Evolutionary conservation across 1,284 basidiomycete genomes (phyloP), one percentile per base, ranked within the genome.

Genomic region (Melampsora larici-populina): DNA sequence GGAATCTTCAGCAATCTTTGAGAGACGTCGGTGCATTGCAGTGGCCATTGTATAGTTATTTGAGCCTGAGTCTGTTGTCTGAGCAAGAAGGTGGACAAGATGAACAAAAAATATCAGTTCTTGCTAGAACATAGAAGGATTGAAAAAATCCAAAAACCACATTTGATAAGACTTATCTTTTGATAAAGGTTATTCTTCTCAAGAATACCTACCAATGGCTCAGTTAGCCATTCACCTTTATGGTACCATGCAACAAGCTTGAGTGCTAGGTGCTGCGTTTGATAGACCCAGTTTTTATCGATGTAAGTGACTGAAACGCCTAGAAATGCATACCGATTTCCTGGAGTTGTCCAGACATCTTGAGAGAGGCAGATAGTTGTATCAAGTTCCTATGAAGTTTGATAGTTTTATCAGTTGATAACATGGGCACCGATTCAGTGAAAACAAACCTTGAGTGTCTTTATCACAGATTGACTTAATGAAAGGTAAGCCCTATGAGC

Each of bases 301-400:
- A 72, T 62, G 62, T 62, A 72, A 6, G 70, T 60, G 9, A 63
- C 70, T 46, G 58, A 62, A 46, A 43, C 33, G 24, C 70, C 70
- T 48, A 60, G 36, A 33, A 72, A 63, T 48, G 43, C 40, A 46
- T 60, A 63, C 40, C 36, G 21, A 46, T 72, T 46, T 72, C 70
- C 70, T 46, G 58, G 58, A 60, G 70, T 72, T 72, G 70, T 72
- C 70, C 58, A 63, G 13, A 46, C 70, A 60, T 72, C 70, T 26
- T 72, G 70, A 15, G 62, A 43, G 24, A 72, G 60, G 29, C 26
- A 62, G 58, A 72, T 60, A 26, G 17, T 64, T 18, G 18, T 36
- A 21, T 29, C 21, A 6, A 64, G 29, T 60, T 46, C 24, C 33
- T 46, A n/a, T 36, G 36, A 36, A 36, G 9, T 36, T 36, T 4